A percentile compares a stretch with the other conserved stretches of the same genome.
Evolutionary conservation across 495 filamentous ascomycete species (phyloP).

Genomic region (Aspergillus affinis): DNA sequence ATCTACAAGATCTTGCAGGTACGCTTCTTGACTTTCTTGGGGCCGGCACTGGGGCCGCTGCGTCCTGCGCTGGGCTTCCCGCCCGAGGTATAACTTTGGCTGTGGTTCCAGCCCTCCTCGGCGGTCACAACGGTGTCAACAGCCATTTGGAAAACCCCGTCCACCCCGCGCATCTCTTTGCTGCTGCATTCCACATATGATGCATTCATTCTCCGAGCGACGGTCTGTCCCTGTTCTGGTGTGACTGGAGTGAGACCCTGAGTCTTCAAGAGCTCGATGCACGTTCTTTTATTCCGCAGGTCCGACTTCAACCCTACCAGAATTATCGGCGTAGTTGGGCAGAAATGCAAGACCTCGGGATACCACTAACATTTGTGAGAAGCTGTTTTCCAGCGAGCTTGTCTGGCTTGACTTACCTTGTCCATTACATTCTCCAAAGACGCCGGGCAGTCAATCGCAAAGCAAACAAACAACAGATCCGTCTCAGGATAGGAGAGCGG

Average conservation of each 20-base stretch:
- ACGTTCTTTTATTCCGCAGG: constrained; percentile 87
- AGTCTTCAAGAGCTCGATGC: constrained; percentile 96
- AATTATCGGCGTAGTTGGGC: constrained; percentile 92
- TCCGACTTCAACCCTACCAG: constrained; percentile 96
- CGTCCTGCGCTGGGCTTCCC: constrained; percentile 32
- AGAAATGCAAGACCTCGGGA: constrained; percentile 98
- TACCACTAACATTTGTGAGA: constrained; percentile 72
- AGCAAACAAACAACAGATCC: constrained; percentile 96
- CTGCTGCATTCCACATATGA: constrained; percentile 96
- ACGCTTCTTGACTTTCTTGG: constrained; percentile 62
- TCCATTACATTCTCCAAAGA: constrained; percentile 98
- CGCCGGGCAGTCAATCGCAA: constrained; percentile 97
- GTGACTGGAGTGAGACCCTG: constrained; percentile 95
- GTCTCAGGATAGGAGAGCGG: constrained; percentile 97
- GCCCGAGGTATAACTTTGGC: constrained; percentile 18
- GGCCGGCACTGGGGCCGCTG: constrained; percentile 22
- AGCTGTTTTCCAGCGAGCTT: background rate
- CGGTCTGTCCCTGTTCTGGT: constrained; percentile 79
- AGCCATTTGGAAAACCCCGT: constrained; percentile 89
- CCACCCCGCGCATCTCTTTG: constrained; percentile 93
- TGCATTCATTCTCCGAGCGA: constrained; percentile 90
- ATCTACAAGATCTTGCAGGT: constrained; percentile 67
- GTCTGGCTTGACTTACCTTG: constrained; percentile 62
- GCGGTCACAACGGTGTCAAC: constrained; percentile 75
- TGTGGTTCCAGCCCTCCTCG: constrained; percentile 38